Percentiles rank a stretch among this genome's conserved stretches.
Conservation (phyloP, 768 basidiomycete species). For the Trametes gibbosa region DNA sequence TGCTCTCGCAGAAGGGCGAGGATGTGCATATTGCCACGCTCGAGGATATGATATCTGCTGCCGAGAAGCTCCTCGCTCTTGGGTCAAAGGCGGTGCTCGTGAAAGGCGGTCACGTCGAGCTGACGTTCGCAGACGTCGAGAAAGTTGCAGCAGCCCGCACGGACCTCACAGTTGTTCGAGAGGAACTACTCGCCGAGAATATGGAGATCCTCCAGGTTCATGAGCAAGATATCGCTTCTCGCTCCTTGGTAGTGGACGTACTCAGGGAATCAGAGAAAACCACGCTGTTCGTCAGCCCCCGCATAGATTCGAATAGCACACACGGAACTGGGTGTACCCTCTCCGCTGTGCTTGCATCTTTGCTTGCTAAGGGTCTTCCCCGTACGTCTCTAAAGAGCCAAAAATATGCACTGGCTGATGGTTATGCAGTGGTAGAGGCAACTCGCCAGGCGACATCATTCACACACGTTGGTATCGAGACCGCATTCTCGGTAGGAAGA, state of each 20-base stretch:
- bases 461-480: slow-evolving; percentile 70
- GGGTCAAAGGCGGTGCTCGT: slow-evolving; percentile 64
- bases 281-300: slow-evolving; percentile 58
- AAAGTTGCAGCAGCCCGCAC: slow-evolving; percentile 29
- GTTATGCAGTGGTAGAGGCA: slow-evolving; percentile 51
- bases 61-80: slow-evolving; percentile 43
- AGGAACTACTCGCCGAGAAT: slow-evolving; percentile 50
- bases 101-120: slow-evolving; percentile 79
- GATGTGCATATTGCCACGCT: slow-evolving; percentile 41
- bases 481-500: slow-evolving; percentile 62
- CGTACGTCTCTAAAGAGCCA: slow-evolving; percentile 31
- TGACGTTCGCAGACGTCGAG: slow-evolving; percentile 45
- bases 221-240: slow-evolving; percentile 17
- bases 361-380: slow-evolving; percentile 50
- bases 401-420: background rate
- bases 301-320: slow-evolving; percentile 66
- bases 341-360: slow-evolving; percentile 75
- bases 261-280: slow-evolving; percentile 41
- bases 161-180: slow-evolving; percentile 39
- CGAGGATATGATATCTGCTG: slow-evolving; percentile 59
- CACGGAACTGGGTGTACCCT: slow-evolving; percentile 95
- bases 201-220: slow-evolving; percentile 56
- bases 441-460: slow-evolving; percentile 61
- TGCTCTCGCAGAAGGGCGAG: slow-evolving; percentile 44
- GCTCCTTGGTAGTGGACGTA: slow-evolving; percentile 60